Evolutionary conservation across 2,329 filamentous ascomycete genomes (phyloP).

Genomic region (Aureobasidium lini): DNA sequence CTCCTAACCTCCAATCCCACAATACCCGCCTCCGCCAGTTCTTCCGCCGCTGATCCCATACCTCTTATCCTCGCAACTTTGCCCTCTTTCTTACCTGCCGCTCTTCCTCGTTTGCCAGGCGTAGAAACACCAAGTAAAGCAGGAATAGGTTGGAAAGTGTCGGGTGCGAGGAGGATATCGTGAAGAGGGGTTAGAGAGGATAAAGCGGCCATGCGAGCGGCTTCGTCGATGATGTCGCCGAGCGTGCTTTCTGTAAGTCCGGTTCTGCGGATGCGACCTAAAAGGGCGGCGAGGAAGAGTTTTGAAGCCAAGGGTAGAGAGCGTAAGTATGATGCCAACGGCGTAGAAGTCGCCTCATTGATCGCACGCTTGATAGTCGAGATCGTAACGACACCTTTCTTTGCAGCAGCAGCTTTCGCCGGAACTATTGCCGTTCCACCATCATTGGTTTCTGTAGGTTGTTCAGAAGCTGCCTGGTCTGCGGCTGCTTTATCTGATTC

Average conservation of each 20-base stretch:
- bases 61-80: constrained; percentile 45
- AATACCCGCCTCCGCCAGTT: constrained; percentile 79
- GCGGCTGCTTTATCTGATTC: constrained; percentile 55
- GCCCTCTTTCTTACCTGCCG: constrained; percentile 26
- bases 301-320: constrained; percentile 75
- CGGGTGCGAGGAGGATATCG: constrained; percentile 48
- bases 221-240: constrained; percentile 84
- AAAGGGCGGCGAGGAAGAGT: constrained; percentile 73
- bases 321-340: constrained; percentile 81
- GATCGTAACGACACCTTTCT: constrained; percentile 67
- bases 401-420: constrained; percentile 15
- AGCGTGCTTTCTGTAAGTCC: constrained; percentile 82
- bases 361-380: constrained; percentile 90
- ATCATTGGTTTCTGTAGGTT: constrained; percentile 23
- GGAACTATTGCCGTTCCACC: constrained; percentile 10
- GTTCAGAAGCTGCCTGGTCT: constrained; percentile 29
- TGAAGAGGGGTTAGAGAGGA: constrained; percentile 54
- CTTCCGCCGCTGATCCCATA: constrained; percentile 67
- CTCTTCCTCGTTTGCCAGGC: constrained; percentile 27
- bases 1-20: constrained; percentile 71
- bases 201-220: constrained; percentile 59
- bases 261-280: constrained; percentile 71
- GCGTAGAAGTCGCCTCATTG: constrained; percentile 87
- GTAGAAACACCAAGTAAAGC: constrained; percentile 16
- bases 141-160: constrained; percentile 27